Base-by-base conservation (phyloP, 2,329 filamentous ascomycete species). In the Fusarium brachygibbosum region DNA sequence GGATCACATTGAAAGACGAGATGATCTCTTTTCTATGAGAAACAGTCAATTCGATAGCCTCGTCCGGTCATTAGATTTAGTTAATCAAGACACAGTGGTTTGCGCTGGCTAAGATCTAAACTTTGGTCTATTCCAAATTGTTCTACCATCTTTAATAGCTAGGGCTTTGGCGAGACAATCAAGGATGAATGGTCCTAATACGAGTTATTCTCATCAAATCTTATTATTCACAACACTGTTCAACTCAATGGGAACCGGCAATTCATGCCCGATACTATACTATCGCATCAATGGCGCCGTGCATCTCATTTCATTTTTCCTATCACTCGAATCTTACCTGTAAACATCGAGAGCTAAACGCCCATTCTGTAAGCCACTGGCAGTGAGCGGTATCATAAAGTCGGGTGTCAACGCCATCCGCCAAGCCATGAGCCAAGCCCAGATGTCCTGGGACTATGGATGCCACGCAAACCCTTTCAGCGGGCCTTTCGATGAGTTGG, bases 391-490 rank as follows among this genome's bases (percentile, higher is more conserved):
- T 25, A 25, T 25, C 23, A 25, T 25, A 5, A 37, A 42, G 55
- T 63, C 57, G 66, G 67, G 44, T 64, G 51, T 50, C 53, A 70
- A 58, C 49, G 45, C 66, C 62, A 62, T 52, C 42, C 59, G 67
- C 62, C 67, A 67, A 70, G 62, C 48, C 60, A 23, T 41, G 42
- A 58, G 60, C 63, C 67, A 70, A 68, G 66, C 46, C 52, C 12
- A 48, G 57, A 46, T 56, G 41, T 53, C 45, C 46, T 49, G 31
- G 41, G 50, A 58, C 37, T 25, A 32, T 58, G 32, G n/a, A 49
- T 69, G 61, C 66, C 66, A 63, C 66, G 56, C 66, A 69, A 69
- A 66, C 63, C 58, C 49, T 50, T 53, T 23, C 49, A 62, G 46
- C 34, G 45, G 64, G 25, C 53, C 38, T 56, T 35, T 28, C 25